phyloP scores from a whole-genome alignment of 2,329 filamentous ascomycete species.

The Xylaria polymorpha region DNA sequence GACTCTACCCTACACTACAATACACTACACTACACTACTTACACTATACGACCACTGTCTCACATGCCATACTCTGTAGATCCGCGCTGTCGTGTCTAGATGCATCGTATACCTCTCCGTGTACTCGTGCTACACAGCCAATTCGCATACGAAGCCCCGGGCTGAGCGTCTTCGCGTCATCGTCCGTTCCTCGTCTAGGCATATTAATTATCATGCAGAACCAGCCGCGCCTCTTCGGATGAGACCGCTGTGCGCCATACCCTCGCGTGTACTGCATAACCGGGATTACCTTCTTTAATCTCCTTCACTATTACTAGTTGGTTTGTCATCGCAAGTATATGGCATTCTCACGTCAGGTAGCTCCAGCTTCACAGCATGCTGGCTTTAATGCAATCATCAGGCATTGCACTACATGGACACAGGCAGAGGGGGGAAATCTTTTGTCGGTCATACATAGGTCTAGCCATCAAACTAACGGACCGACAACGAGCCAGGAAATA shows the following conservation, averaged over 20 bases:
- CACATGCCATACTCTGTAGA: constrained; percentile 3
- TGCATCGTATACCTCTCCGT: constrained; percentile 10
- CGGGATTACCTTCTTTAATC: constrained; percentile 26
- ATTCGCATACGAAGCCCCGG: constrained; percentile 5
- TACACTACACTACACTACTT: constrained; percentile 14
- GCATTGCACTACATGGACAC: neutral
- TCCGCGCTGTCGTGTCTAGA: constrained; percentile 16
- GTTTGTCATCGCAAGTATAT: constrained; percentile 24
- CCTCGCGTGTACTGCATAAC: constrained; percentile 28
- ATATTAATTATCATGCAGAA: constrained; percentile 26
- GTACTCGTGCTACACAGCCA: constrained; percentile 4
- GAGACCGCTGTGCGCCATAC: constrained; percentile 18
- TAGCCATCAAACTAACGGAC: neutral
- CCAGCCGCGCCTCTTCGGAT: constrained; percentile 17
- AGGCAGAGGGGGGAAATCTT: neutral
- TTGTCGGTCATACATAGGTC: constrained; percentile 14
- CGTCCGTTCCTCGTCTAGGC: constrained; percentile 12
- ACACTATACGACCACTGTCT: constrained; percentile 18
- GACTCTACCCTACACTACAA: neutral
- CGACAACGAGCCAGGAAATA: neutral
- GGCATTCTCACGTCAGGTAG: neutral
- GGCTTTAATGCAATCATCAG: neutral
- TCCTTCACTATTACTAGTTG: constrained; percentile 21
- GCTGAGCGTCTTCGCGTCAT: constrained; percentile 8
- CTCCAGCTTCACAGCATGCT: neutral